Evolutionary conservation across 1,139 yeast species (phyloP), one percentile per base, ranked within the genome.

Genomic region (Candida tropicalis): DNA sequence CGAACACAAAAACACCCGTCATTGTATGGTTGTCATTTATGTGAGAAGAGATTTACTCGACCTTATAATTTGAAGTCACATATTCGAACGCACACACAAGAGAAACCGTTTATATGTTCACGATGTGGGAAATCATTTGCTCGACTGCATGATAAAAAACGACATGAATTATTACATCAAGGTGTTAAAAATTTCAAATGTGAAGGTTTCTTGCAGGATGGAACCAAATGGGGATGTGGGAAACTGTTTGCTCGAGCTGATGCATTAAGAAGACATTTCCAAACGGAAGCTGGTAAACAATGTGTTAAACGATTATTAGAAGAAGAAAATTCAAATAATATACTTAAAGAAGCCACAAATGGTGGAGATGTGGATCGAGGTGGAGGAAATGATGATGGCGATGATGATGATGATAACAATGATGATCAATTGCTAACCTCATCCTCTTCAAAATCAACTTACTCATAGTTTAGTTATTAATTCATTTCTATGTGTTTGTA

Each of bases 61-160:
- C 97, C 97, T 0, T 93, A 93, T 63, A 93, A 93, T 60, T 70
- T 93, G 55, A 87, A 93, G 55, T 88, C 97, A 0, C 99, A 93
- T 66, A 69, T 87, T 57, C 70, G 97, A 46, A 91, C 98, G 0
- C 99, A 93, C 62, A 91, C 97, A 0, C 91, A 90, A 60, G 98
- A 93, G 60, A 73, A 96, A 47, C 99, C 99, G 4, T 93, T 82
- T 60, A 77, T 82, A 20, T 93, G 99, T 66, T 75, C 80, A 12
- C 79, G 85, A 5, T 93, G 99, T 66, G 95, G 95, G 7, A 89
- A 90, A 63, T 93, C 97, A 3, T 93, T 93, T 75, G 97, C 98
- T 0, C 71, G 99, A 46, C 97, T 90, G 59, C 98, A 93, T 59
- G 99, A 93, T 64, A 71, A 96, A 34, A 90, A 89, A 60, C 76